phyloP scores from a whole-genome alignment of 192 early-diverging fungal species.

The Paraglomus occultum region DNA sequence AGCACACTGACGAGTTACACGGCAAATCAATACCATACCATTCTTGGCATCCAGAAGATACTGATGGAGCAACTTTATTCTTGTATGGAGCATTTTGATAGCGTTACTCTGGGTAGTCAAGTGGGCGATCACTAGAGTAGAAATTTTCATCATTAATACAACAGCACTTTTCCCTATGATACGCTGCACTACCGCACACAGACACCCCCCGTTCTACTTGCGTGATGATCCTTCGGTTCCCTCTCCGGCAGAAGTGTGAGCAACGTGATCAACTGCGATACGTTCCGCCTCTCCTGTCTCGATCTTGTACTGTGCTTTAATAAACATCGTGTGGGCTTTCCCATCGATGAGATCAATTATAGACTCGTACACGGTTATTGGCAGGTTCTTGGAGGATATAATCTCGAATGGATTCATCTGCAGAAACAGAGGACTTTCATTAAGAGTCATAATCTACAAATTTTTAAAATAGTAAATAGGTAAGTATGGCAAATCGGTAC shows the following conservation, averaged over 20 bases:
- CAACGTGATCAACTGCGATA: constrained; percentile 85
- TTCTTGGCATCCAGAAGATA: constrained; percentile 72
- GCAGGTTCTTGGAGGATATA: constrained; percentile 60
- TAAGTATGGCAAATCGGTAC: not conserved
- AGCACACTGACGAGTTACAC: too few relatives aligned
- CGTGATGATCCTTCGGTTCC: constrained; percentile 53
- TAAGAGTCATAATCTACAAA: constrained; percentile 62
- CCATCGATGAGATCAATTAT: constrained; percentile 64
- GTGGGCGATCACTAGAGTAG: constrained; percentile 59
- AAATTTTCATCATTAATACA: not conserved
- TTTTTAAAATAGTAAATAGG: constrained; percentile 10
- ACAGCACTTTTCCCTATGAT: not conserved
- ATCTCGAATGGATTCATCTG: constrained; percentile 63
- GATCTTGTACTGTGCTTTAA: constrained; percentile 65
- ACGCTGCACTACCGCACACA: too few relatives aligned
- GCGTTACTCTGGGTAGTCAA: constrained; percentile 75
- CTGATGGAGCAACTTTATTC: constrained; percentile 65
- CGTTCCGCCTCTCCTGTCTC: constrained; percentile 86
- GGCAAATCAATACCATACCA: constrained; percentile 54
- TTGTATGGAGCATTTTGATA: constrained; percentile 75
- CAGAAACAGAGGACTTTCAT: constrained; percentile 75
- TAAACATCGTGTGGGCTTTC: constrained; percentile 59
- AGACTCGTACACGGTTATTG: constrained; percentile 77
- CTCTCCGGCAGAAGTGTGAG: constrained; percentile 59
- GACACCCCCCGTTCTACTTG: constrained; percentile 40